Base-by-base conservation (phyloP, 305 asterid species). In the Fraxinus nigra region DNA sequence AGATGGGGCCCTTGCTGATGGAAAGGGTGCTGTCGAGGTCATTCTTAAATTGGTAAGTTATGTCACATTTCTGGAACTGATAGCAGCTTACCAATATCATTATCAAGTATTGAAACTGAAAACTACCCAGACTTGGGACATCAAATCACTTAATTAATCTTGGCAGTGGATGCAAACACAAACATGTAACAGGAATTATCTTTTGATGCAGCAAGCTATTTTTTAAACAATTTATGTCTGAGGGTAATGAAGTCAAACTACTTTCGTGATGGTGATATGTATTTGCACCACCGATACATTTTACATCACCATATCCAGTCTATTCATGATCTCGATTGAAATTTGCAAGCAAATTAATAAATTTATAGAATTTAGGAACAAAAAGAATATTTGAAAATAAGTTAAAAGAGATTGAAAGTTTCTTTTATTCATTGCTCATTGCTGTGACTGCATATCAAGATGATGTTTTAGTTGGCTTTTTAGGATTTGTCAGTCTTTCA, bases 1-100 rank as follows among this genome's bases (percentile, higher is more conserved):
- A 79, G 99, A 96, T 83, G 99, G 99, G 78, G 98, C 99, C 82
- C 97, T 94, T 75, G 94, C 92, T 82, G 99, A 93, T 72, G 99
- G 99, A 80, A 96, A 96, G 86, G 99, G 99, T 85, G 99, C 98
- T 82, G 94, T 96, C 48, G 99, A 96, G 20, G 87, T 96, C 89
- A 88, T 96, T 86, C 90, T 96, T 78, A 88, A 87, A 84, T 85
- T 96, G 97, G 99, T 96, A 90, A 83, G 84, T 84, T 83, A 35
- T 65, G 40, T 79, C 77, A 46, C 43, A 79, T 79, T 81, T 76
- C 28, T 79, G 59, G 79, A 78, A 37, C 82, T 75, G 51, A 61
- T 69, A 14, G 75, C 2, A 43, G 78, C 84, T 69, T 75, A 14
- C 73, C 32, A 75, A 48, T 78, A 34, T 67, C 59, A 33, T 18